Conservation (phyloP, 2,329 filamentous ascomycete species). For the Sporothrix brasiliensis region DNA sequence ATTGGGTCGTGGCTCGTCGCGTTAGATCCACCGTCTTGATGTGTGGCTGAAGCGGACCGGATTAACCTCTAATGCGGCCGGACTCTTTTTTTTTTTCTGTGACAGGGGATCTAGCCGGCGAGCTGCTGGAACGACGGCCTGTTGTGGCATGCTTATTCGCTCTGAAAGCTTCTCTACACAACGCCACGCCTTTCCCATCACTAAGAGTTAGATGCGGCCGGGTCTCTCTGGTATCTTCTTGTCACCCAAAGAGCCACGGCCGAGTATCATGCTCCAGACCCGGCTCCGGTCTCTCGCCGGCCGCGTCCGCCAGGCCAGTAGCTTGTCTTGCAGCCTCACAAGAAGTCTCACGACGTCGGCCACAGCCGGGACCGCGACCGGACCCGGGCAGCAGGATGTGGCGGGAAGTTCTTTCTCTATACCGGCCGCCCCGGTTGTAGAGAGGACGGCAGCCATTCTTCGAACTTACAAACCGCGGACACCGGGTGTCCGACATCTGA, state of each 20-base stretch:
- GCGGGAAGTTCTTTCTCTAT: constrained; percentile 11
- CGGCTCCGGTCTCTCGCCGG: constrained; percentile 57
- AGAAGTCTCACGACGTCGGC: constrained; percentile 38
- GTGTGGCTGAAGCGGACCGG: constrained; percentile 28
- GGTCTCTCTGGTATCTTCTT: neutral
- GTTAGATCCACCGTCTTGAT: neutral
- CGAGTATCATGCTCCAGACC: constrained; percentile 63
- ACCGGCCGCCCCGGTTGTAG: constrained; percentile 17
- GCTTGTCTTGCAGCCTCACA: constrained; percentile 29
- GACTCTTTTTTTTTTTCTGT: neutral
- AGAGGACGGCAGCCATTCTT: constrained; percentile 55
- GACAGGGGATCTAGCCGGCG: neutral
- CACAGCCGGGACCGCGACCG: neutral
- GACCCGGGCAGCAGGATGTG: constrained; percentile 26
- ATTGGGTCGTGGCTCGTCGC: constrained; percentile 26
- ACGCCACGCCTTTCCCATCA: neutral
- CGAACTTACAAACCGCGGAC: constrained; percentile 93
- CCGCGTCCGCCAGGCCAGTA: constrained; percentile 33
- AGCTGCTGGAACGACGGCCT: neutral
- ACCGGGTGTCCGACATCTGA: constrained; percentile 87
- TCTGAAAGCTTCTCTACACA: neutral
- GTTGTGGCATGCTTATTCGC: neutral
- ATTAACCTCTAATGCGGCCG: constrained; percentile 25
- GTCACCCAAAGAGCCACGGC: neutral
- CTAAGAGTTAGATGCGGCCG: neutral